These are phyloP conservation scores for Fragosphaeria purpurea DNA, from an alignment of 2,329 filamentous ascomycete genomes.

Conservation along the genomic window DNA sequence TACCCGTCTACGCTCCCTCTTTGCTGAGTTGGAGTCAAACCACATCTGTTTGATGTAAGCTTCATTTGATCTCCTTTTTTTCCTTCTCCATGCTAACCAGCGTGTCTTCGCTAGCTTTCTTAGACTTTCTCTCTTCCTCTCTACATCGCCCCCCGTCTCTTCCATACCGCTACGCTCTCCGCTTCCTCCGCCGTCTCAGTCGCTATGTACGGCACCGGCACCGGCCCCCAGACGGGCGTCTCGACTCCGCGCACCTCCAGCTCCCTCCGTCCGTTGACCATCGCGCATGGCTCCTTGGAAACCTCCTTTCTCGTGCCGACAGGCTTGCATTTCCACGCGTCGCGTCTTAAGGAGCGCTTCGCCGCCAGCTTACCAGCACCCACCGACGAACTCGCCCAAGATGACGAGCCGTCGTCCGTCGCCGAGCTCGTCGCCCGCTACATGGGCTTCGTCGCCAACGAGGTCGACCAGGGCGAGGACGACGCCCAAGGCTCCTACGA, in stretches of 20 bases:
- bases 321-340: constrained; percentile 89
- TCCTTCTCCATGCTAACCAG: background rate
- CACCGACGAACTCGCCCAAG: constrained; percentile 93
- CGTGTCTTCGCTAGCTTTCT: background rate
- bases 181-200: background rate
- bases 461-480: constrained; percentile 89
- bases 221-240: constrained; percentile 86
- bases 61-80: background rate
- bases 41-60: constrained; percentile 5
- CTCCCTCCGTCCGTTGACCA: constrained; percentile 81
- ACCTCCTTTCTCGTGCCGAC: constrained; percentile 94
- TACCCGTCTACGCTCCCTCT: constrained; percentile 12
- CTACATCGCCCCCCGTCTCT: constrained; percentile 2
- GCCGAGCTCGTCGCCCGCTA: constrained; percentile 88
- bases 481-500: constrained; percentile 79
- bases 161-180: constrained; percentile 11
- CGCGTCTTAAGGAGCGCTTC: constrained; percentile 88
- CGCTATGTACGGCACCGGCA: constrained; percentile 74
- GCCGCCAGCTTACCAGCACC: constrained; percentile 73
- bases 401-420: constrained; percentile 97
- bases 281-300: constrained; percentile 90
- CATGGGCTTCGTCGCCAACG: constrained; percentile 76
- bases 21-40: constrained; percentile 15
- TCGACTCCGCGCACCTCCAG: constrained; percentile 91
- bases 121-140: background rate